Base-by-base conservation (phyloP, 1,284 basidiomycete species). In the Veloboletus limbatus region DNA sequence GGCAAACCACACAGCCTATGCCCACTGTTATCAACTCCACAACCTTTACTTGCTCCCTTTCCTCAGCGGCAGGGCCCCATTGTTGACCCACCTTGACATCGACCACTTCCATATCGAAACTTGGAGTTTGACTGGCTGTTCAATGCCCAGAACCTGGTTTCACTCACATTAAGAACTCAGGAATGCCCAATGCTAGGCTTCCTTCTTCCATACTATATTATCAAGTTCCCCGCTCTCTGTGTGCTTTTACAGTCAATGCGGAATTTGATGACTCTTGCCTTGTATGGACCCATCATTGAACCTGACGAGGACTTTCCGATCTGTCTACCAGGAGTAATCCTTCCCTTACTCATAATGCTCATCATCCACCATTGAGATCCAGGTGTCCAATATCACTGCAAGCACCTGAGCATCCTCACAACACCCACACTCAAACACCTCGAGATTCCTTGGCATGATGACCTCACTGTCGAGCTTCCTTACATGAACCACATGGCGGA, bases 361-460 rank as follows among this genome's bases (percentile, higher is more conserved):
- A 31, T 56, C 31, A 40, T 62, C 30, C 53, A 58, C 35, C 55
- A 53, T 11, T 44, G 46, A 22, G 39, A 47, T 10, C 47, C 57
- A 0, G 57, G 46, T 8, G 13, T 47, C 13, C 47, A 55, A 20
- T 62, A 60, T 35, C 54, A 59, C 13, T 47, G 38, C 30, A 45
- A 49, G n/a, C 47, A 58, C 25, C 37, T 60, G 5, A 48, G 40
- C 9, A 25, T 50, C 8, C 41, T 63, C 32, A 32, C 22, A 4
- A 13, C 13, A 9, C 60, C 60, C 8, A 20, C 16, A 17, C 53
- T 61, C 24, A 48, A 38, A 42, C 48, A 16, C 14, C 48, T 62
- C 22, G 55, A 58, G 35, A 48, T 60, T 18, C 58, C 49, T 2
- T 59, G 55, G 58, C 54, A 57, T 16, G 54, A 61, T 3, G 54